Evolutionary conservation across 495 filamentous ascomycete species (phyloP).

Genomic region (Penicillium daleae): DNA sequence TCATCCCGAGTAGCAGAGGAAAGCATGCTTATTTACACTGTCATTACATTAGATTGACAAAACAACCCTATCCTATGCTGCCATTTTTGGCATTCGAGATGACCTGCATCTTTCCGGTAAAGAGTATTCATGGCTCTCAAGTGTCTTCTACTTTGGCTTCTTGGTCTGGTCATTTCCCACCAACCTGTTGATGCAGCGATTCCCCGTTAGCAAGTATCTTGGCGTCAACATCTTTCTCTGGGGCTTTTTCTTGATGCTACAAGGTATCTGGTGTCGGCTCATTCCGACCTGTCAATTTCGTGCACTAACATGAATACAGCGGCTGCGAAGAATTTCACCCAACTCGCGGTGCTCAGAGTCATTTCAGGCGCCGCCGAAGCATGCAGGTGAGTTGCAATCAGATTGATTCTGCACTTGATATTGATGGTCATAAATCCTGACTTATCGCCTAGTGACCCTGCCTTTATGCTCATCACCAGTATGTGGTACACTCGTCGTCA

Average conservation of each 20-base stretch:
- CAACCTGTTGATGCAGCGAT: neutral
- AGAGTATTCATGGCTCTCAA: conserved; percentile 57
- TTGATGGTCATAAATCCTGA: too few relatives aligned
- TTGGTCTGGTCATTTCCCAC: neutral
- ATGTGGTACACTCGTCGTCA: neutral
- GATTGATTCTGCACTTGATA: neutral
- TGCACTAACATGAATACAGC: neutral
- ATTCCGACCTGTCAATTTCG: neutral
- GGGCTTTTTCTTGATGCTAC: neutral
- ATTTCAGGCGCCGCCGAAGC: neutral
- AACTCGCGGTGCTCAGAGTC: neutral
- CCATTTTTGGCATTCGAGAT: conserved; percentile 58
- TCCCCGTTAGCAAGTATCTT: neutral
- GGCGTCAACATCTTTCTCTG: neutral
- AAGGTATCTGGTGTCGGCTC: neutral
- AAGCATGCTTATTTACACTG: neutral
- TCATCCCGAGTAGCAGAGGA: too few relatives aligned
- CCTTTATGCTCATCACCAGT: neutral
- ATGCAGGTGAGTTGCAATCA: neutral
- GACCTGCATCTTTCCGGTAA: conserved; percentile 48
- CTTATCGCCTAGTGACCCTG: neutral
- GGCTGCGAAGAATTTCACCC: neutral
- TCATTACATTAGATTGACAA: conserved; percentile 47
- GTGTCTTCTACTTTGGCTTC: conserved; percentile 49
- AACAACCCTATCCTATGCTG: conserved; percentile 59